Evolutionary conservation across 2,329 filamentous ascomycete genomes (phyloP).

Genomic region (Cordyceps tenuipes): DNA sequence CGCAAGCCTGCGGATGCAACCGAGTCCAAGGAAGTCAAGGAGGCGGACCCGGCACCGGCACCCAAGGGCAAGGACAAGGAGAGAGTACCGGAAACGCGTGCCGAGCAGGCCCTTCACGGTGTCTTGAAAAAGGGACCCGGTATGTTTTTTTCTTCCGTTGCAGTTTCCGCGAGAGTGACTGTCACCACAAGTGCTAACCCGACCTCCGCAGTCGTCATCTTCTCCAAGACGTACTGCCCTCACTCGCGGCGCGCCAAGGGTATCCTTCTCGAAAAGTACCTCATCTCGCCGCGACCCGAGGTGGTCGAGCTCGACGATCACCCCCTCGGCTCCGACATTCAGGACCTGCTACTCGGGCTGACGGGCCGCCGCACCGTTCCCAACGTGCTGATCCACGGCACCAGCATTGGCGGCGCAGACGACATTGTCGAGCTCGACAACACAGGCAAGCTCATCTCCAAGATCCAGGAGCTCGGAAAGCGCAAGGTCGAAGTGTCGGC

Average conservation of each 20-base stretch:
- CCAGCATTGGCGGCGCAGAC: conserved; percentile 84
- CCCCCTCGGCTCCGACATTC: conserved; percentile 62
- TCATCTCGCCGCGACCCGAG: conserved; percentile 70
- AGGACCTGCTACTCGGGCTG: conserved; percentile 60
- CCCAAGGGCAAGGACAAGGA: conserved; percentile 15
- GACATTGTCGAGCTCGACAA: conserved; percentile 68
- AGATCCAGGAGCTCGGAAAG: conserved; percentile 64
- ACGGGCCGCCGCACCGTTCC: conserved; percentile 84
- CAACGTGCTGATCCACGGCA: conserved; percentile 81
- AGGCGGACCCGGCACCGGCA: neutral
- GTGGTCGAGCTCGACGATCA: conserved; percentile 89
- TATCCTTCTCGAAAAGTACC: conserved; percentile 76
- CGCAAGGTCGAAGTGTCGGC: conserved; percentile 51
- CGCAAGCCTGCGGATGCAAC: conserved; percentile 24
- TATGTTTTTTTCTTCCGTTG: conserved; percentile 34
- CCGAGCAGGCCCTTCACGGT: conserved; percentile 62
- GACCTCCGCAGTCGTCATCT: conserved; percentile 69
- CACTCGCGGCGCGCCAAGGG: conserved; percentile 78
- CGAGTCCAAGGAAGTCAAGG: conserved; percentile 5
- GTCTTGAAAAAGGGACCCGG: conserved; percentile 81
- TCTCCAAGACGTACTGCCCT: conserved; percentile 91
- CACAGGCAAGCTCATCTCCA: conserved; percentile 58
- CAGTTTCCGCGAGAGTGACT: no score
- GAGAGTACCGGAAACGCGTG: conserved; percentile 45
- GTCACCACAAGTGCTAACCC: neutral